Evolutionary conservation across 1,139 yeast genomes (phyloP), one percentile per base, ranked within the genome.

Genomic region (Martiniozyma asiatica): DNA sequence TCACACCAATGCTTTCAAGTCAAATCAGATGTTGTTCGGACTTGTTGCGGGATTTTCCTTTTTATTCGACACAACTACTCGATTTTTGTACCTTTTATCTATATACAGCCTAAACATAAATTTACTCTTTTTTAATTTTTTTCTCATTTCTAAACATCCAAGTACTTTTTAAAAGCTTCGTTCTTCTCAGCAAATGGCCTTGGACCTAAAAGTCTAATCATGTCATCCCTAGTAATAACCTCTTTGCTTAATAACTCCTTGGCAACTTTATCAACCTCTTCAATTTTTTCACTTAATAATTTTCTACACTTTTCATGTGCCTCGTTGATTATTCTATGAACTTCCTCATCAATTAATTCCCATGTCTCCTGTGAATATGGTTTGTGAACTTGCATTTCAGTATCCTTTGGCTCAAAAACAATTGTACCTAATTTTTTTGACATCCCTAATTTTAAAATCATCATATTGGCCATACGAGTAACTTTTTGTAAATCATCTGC

Each of bases 391-490:
- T 43, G 47, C 47, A 43, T 43, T 24, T 38, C 36, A 1, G 43
- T 42, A 25, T 43, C 40, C 29, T 38, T 40, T 31, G 47, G 45
- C 26, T 43, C 45, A 27, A 43, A 41, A 13, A 43, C 45, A 35
- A 43, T 40, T 3, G 47, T 43, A 20, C 92, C 92, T 29, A 79
- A 59, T 43, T 73, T 68, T 6, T 65, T 60, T 11, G 82, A 73
- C 92, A 79, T 79, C 33, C 92, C 92, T 27, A 78, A 60, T 41
- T 72, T 71, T 30, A 79, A 63, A 22, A 79, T 80, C 92, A 79
- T 79, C 25, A 70, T 70, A 37, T 73, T 77, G 0, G 89, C 89
- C 71, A 78, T 75, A 37, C 65, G 68, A 1, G 89, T 79, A 22
- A 78, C 77, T 47, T 79, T 78, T 50, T 77, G 78, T 55, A 79